A percentile compares a stretch with the other conserved stretches of the same genome.
Evolutionary conservation across 2,329 filamentous ascomycete species (phyloP).

Genomic region (Colletotrichum camelliae): DNA sequence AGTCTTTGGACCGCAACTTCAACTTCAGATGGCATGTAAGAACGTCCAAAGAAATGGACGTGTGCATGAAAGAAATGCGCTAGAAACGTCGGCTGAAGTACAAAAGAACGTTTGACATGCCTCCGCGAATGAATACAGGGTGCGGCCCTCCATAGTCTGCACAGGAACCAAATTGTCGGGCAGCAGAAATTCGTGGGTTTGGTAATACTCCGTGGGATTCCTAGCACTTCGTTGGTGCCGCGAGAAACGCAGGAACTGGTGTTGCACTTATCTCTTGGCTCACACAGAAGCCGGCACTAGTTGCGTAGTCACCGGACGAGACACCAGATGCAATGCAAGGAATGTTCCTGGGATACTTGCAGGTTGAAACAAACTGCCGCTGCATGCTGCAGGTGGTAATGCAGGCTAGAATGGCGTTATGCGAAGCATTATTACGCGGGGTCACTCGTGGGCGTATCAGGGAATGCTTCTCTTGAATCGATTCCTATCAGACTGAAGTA

Average conservation of each 20-base stretch:
- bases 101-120: neutral
- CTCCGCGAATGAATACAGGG: neutral
- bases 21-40: neutral
- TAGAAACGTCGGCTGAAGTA: neutral
- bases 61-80: neutral
- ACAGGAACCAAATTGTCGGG: neutral
- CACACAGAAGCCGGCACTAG: neutral
- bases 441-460: neutral
- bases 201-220: neutral
- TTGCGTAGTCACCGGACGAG: neutral
- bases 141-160: neutral
- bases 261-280: neutral
- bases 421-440: neutral
- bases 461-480: neutral
- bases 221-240: neutral
- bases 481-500: neutral
- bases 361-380: neutral
- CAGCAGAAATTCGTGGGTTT: neutral
- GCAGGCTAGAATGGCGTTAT: neutral
- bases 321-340: neutral
- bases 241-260: neutral
- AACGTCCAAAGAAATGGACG: neutral
- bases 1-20: neutral
- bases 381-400: neutral
- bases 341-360: neutral